Evolutionary conservation across 2,329 filamentous ascomycete species (phyloP).

Genomic region (Alternaria sp.): DNA sequence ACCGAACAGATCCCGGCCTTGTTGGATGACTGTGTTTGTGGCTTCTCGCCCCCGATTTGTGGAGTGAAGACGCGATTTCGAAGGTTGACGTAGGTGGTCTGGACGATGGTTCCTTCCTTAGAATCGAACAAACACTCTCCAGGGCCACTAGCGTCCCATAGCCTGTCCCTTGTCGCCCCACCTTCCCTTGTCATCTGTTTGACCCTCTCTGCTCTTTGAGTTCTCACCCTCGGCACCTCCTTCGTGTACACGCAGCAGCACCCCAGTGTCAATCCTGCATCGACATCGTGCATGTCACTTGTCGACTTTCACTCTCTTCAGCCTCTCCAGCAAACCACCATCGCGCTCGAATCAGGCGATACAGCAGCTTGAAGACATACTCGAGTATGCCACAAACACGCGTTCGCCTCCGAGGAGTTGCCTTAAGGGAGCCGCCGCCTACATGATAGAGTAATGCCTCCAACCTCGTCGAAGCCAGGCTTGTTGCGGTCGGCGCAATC

Average conservation of each 20-base stretch:
- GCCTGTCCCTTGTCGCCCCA: conserved; percentile 6
- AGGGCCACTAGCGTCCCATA: conserved; percentile 4
- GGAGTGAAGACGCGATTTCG: conserved; percentile 4
- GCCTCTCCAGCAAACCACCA: background rate
- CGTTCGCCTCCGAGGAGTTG: background rate
- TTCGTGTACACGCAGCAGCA: background rate
- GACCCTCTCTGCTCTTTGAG: background rate
- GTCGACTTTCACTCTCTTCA: background rate
- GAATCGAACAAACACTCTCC: background rate
- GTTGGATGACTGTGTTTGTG: conserved; percentile 14
- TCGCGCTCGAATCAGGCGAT: background rate
- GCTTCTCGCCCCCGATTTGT: conserved; percentile 8
- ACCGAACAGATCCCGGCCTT: conserved; percentile 27
- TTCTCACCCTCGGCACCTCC: background rate
- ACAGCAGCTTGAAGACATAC: background rate
- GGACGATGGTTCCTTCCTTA: conserved; percentile 6
- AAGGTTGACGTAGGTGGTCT: conserved; percentile 15
- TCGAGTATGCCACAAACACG: background rate
- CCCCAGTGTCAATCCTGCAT: background rate
- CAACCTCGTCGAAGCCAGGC: background rate
- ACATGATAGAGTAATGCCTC: background rate
- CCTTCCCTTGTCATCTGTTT: background rate
- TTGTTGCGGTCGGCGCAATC: background rate
- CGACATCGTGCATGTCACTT: conserved; percentile 4
- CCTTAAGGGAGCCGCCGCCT: background rate